A percentile compares a stretch with the other conserved stretches of the same genome.
Evolutionary conservation across 257 asterid species (phyloP).

Genomic region (Primulina tabacum): DNA sequence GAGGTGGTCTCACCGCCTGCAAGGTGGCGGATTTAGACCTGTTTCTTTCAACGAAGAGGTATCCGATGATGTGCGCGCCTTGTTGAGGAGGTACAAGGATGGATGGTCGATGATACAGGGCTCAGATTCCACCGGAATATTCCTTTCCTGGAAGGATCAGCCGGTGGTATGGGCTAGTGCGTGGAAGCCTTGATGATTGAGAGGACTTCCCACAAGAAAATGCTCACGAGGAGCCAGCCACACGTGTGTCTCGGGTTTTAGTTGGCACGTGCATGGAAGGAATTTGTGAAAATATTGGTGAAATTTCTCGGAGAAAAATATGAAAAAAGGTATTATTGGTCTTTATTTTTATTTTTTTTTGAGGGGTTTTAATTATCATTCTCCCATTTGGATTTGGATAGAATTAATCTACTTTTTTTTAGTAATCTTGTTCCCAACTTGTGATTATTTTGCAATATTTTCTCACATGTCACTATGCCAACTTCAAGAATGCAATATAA

Average conservation of each 20-base stretch:
- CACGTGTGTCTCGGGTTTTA: conserved; percentile 30
- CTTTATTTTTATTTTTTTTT: background rate
- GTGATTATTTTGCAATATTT: conserved; percentile 21
- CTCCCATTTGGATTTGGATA: conserved; percentile 34
- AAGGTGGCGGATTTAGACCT: conserved; percentile 56
- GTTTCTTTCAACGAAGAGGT: conserved; percentile 69
- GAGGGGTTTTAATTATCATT: background rate
- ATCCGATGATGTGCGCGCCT: conserved; percentile 84
- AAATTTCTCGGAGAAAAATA: conserved; percentile 29
- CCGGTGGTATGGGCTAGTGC: conserved; percentile 99
- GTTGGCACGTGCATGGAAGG: conserved; percentile 39
- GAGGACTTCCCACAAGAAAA: conserved; percentile 17
- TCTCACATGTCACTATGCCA: background rate
- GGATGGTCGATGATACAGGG: conserved; percentile 89
- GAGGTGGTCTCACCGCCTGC: conserved; percentile 77
- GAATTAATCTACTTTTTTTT: conserved; percentile 36
- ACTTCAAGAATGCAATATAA: background rate
- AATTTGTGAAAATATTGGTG: conserved; percentile 23
- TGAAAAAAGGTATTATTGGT: conserved; percentile 28
- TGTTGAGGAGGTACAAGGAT: conserved; percentile 84
- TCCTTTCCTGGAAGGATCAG: conserved; percentile 93
- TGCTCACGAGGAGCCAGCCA: conserved; percentile 16
- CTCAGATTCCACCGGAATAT: conserved; percentile 76
- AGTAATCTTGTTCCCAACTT: conserved; percentile 28
- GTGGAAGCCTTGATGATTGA: conserved; percentile 66